Percentiles rank a stretch among this genome's conserved stretches.
These are phyloP conservation scores for Blastocystis sp. DNA, from an alignment of 352 stramenopile species.

Conservation along the genomic window DNA sequence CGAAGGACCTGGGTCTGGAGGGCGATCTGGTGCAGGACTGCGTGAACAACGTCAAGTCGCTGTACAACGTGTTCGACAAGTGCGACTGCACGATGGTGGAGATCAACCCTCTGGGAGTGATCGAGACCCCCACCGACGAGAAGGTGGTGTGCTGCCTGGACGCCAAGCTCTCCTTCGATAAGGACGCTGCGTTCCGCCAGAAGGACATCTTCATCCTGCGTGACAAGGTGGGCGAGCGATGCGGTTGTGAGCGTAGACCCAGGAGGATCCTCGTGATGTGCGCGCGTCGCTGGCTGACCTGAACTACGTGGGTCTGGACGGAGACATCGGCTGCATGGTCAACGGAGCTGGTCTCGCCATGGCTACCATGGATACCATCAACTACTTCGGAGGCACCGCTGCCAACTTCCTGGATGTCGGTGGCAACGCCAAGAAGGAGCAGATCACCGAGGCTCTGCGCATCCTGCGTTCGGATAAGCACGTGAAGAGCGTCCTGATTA, in stretches of 20 bases:
- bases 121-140: constrained; percentile 68
- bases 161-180: constrained; percentile 97
- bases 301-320: constrained; percentile 97
- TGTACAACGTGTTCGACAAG: constrained; percentile 90
- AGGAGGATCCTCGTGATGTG: constrained; percentile 87
- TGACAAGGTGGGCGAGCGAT: constrained; percentile 63
- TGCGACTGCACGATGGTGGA: constrained; percentile 82
- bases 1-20: constrained; percentile 67
- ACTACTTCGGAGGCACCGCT: constrained; percentile 84
- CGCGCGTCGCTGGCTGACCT: constrained; percentile 83
- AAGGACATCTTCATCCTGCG: constrained; percentile 78
- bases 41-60: constrained; percentile 61
- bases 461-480: constrained; percentile 78
- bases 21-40: constrained; percentile 58
- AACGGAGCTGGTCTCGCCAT: constrained; percentile 96
- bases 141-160: constrained; percentile 83
- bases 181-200: constrained; percentile 92
- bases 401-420: constrained; percentile 98
- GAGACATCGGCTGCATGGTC: constrained; percentile 97
- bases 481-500: constrained; percentile 93
- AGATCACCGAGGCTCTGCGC: constrained; percentile 77
- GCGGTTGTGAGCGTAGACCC: constrained; percentile 60
- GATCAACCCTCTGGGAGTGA: constrained; percentile 89
- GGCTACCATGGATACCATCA: constrained; percentile 99
- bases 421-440: constrained; percentile 78